Evolutionary conservation across 2,329 filamentous ascomycete genomes (phyloP).

Genomic region (Pseudogymnoascus sp.): DNA sequence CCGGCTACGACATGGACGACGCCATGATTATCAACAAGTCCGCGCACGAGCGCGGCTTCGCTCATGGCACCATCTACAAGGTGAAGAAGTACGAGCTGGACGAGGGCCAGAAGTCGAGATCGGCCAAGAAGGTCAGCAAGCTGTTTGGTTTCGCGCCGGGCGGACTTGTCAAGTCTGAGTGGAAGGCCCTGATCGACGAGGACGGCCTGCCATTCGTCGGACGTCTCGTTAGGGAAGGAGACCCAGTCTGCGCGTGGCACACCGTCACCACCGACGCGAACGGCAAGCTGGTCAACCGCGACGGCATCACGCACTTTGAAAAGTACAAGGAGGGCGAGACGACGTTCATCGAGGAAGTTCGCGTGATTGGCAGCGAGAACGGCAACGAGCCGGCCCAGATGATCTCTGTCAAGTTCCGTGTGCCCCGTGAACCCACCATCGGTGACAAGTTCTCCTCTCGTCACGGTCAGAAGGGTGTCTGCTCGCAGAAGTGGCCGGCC

Average conservation of each 20-base stretch:
- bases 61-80: slow-evolving; percentile 95
- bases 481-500: slow-evolving; percentile 89
- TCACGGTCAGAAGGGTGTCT: slow-evolving; percentile 96
- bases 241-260: slow-evolving; percentile 83
- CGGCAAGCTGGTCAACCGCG: slow-evolving; percentile 73
- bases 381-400: slow-evolving; percentile 78
- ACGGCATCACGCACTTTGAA: slow-evolving; percentile 77
- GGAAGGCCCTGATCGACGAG: slow-evolving; percentile 67
- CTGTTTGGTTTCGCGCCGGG: slow-evolving; percentile 87
- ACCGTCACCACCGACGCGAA: slow-evolving; percentile 73
- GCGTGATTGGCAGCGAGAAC: slow-evolving; percentile 76
- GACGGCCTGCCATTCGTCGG: slow-evolving; percentile 84
- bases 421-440: slow-evolving; percentile 84
- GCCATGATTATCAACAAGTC: slow-evolving; percentile 99
- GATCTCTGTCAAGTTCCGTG: slow-evolving; percentile 84
- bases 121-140: slow-evolving; percentile 63
- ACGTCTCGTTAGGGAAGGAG: slow-evolving; percentile 67
- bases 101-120: slow-evolving; percentile 58
- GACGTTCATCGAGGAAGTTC: slow-evolving; percentile 86
- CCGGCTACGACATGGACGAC: slow-evolving; percentile 99
- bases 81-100: slow-evolving; percentile 85
- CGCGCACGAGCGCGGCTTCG: slow-evolving; percentile 89
- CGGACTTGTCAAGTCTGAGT: slow-evolving; percentile 60
- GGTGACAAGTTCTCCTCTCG: slow-evolving; percentile 99
- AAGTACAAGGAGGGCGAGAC: slow-evolving; percentile 91